Base-by-base conservation (phyloP, 2,329 filamentous ascomycete genomes). In the Aschersonia sp. region DNA sequence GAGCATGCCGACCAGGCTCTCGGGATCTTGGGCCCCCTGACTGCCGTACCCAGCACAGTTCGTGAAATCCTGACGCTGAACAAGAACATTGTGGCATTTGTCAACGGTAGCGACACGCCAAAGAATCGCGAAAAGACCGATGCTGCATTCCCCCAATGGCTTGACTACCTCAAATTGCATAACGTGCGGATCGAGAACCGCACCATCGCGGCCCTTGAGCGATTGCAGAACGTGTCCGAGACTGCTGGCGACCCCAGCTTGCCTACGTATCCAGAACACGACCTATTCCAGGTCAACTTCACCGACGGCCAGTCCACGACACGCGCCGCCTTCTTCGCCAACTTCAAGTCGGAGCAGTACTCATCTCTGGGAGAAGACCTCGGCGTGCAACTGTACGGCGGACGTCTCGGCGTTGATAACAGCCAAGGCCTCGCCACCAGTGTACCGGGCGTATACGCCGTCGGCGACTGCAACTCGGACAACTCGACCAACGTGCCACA, bases 401-500 rank as follows among this genome's bases (percentile, higher is more conserved):
- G 65, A 6, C 68, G 72, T 4, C 64, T 80, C 12, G 60, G 62
- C 0, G 69, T 66, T 0, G 65, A 73, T 40, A 38, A 41, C 0
- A 50, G 60, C 2, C 63, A 61, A n/a, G 72, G 70, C 0, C 64
- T 75, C 50, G 54, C 63, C 10, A 79, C 77, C 1, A 80, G 70
- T 47, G 55, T 78, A 4, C 56, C 62, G 0, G 75, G 76, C 1
- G 69, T 80, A 0, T 81, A 73, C 53, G 77, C 74, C 4, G 59
- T 81, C 28, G 78, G 78, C 0, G 78, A 82, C 52, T 72, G 71
- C 9, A 82, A 81, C 59, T 71, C 69, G 32, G 77, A 80, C 47
- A 72, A 72, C n/a, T 64, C 67, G 6, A 80, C 76, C 3, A 82
- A 81, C 52, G 71, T 81, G 1, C 76, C 76, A 0, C 77, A 80